These are phyloP conservation scores for Saussurea involucrata DNA, from an alignment of 129 eudicot genomes.

Conservation along the genomic window DNA sequence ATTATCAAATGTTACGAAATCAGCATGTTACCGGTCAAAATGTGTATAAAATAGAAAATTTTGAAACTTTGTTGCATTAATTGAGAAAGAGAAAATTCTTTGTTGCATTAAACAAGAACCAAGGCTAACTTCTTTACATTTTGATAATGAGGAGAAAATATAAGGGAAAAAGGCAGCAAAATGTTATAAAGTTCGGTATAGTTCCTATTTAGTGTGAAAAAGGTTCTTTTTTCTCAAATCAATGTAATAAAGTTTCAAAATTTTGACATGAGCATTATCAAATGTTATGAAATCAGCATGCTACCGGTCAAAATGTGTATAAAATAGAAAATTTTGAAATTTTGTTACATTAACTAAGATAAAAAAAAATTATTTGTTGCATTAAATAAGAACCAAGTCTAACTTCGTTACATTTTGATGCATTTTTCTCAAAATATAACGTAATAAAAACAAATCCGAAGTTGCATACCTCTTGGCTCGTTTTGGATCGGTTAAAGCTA, in stretches of 20 bases:
- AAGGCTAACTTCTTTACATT: not conserved
- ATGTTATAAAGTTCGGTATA: not conserved
- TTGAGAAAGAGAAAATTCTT: not conserved
- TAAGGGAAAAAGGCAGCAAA: not conserved
- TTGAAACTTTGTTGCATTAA: not conserved
- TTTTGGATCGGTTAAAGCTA: constrained; percentile 87
- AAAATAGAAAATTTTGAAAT: not conserved
- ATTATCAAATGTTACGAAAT: not conserved
- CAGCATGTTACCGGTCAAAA: not conserved
- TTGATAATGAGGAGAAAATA: not conserved
- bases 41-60: too few species aligned
- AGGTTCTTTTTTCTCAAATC: not conserved
- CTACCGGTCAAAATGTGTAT: not conserved
- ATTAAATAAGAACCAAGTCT: not conserved
- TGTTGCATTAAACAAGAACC: not conserved
- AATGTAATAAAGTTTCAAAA: not conserved
- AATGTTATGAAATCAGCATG: not conserved
- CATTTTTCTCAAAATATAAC: not conserved
- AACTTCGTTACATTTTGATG: not conserved
- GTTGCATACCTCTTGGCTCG: constrained; percentile 75
- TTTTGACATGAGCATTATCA: not conserved
- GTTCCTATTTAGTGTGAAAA: not conserved
- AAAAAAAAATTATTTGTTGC: not conserved
- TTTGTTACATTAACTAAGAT: not conserved
- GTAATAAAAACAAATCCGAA: not conserved